These are phyloP conservation scores for Malassezia japonica DNA, from an alignment of 1,284 basidiomycete species.

Conservation along the genomic window DNA sequence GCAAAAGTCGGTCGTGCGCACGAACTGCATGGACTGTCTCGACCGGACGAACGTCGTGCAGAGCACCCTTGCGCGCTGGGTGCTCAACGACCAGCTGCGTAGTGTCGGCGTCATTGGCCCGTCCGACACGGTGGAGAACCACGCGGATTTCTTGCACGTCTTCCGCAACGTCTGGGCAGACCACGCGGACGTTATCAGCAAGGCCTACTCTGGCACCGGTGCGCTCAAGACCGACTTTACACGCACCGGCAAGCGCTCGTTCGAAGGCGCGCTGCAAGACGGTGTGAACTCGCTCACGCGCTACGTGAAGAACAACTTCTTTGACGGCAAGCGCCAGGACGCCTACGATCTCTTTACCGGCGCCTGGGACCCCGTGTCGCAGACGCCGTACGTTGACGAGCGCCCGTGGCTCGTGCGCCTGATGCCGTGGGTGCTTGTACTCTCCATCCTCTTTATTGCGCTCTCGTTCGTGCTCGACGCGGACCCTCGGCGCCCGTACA, in stretches of 20 bases:
- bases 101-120: constrained; percentile 44
- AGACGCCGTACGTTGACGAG: constrained; percentile 65
- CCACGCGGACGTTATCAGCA: constrained; percentile 83
- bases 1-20: constrained; percentile 51
- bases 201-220: constrained; percentile 86
- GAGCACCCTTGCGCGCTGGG: constrained; percentile 38
- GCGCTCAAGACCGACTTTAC: constrained; percentile 94
- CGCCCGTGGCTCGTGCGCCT: constrained; percentile 71
- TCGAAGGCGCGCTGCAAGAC: constrained; percentile 70
- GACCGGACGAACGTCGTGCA: constrained; percentile 94
- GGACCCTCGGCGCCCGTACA: constrained; percentile 9
- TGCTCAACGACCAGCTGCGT: constrained; percentile 62
- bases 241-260: constrained; percentile 75
- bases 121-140: constrained; percentile 34
- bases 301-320: constrained; percentile 94
- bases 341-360: constrained; percentile 76
- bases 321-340: constrained; percentile 77
- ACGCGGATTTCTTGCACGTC: constrained; percentile 54
- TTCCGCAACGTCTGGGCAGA: constrained; percentile 97
- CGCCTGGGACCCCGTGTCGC: constrained; percentile 60
- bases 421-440: constrained; percentile 70
- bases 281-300: constrained; percentile 75
- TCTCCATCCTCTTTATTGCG: constrained; percentile 59
- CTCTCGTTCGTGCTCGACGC: constrained; percentile 26
- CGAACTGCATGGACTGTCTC: constrained; percentile 70